Conservation (phyloP, 441 rosid species). For the Populus tomentosa region DNA sequence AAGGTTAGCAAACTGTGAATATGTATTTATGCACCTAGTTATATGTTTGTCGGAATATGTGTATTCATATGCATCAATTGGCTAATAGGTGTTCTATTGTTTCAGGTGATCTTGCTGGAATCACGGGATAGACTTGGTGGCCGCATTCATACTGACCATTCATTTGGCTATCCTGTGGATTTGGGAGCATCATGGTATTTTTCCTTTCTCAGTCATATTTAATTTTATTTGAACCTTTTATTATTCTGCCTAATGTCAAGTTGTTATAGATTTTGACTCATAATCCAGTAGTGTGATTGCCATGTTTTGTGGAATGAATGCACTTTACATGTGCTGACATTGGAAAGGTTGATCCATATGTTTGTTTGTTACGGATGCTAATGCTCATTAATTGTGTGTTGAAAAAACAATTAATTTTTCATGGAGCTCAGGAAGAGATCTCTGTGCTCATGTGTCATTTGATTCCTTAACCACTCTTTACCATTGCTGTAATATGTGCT, state of each 20-base stretch:
- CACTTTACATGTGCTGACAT: neutral
- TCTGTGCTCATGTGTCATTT: neutral
- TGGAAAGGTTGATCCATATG: neutral
- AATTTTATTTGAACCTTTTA: neutral
- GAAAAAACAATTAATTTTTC: neutral
- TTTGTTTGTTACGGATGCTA: neutral
- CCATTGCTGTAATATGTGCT: neutral
- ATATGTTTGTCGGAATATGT: neutral
- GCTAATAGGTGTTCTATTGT: neutral
- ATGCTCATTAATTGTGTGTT: neutral
- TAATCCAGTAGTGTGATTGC: neutral
- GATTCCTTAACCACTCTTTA: neutral
- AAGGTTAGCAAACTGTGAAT: constrained; percentile 33
- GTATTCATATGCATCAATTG: neutral
- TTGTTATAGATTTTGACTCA: neutral
- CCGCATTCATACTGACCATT: constrained; percentile 73
- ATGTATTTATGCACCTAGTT: neutral
- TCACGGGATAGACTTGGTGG: constrained; percentile 90
- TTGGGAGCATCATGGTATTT: constrained; percentile 89
- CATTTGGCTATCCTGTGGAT: constrained; percentile 90
- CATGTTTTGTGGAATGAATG: neutral
- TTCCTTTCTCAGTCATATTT: neutral
- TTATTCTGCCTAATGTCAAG: neutral
- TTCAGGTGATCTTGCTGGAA: constrained; percentile 73
- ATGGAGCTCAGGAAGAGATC: neutral